Evolutionary conservation across 192 early-diverging fungal species (phyloP), one percentile per base, ranked within the genome.

Genomic region (Linnemannia exigua): DNA sequence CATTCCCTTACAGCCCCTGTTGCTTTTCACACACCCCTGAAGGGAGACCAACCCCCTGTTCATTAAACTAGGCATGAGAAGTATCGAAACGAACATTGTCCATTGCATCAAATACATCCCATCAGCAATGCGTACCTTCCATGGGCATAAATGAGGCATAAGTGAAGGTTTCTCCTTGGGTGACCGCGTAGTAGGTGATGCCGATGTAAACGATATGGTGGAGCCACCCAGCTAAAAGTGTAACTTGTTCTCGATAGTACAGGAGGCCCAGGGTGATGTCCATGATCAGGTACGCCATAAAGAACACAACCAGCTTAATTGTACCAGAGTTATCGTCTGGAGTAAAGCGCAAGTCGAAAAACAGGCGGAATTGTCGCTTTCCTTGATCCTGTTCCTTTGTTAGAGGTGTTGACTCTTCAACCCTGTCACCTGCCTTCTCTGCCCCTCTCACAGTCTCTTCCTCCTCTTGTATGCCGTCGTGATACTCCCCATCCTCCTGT

Each of bases 211-310:
- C 19, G n/a, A 47, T 48, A 22, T 83, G 81, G 44, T 83, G 75
- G 37, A 83, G 67, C 81, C 75, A 83, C 31, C 81, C 81, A 33
- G 81, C 35, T 15, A 83, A 25, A 19, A 83, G n/a, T 12, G 81
- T 54, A 1, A 83, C 50, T 35, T 35, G 50, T 38, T 83, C 75
- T 19, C 70, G 75, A 50, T 74, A 83, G 50, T 83, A 38, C 17
- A 77, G 28, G 6, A 67, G 9, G 4, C 81, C 76, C 8, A 54
- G 52, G 2, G 5, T 37, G 16, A 83, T n/a, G 20, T 83, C 81
- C 20, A 35, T 22, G 35, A 83, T 33, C 35, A 83, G 46, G 33
- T 83, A 83, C 14, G 52, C 73, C 25, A 48, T 33, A 58, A 83
- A 83, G 46, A 83, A 83, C 28, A 77, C 58, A 11, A 67, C 58